Evolutionary conservation across 1,284 basidiomycete genomes (phyloP).

Genomic region (Anthracocystis walkeri): DNA sequence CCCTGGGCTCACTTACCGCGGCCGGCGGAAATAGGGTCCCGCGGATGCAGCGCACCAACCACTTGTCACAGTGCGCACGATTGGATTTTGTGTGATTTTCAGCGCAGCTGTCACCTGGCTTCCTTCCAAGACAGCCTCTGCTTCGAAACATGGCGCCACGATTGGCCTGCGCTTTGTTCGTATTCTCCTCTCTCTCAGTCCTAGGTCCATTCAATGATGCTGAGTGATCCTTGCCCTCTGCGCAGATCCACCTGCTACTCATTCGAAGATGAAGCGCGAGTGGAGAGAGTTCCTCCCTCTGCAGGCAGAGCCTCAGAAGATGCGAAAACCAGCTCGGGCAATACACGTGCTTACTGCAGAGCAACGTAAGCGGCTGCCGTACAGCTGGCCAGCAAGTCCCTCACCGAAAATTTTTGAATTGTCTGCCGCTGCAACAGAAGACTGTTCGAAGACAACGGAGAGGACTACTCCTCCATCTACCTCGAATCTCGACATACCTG

Average conservation of each 20-base stretch:
- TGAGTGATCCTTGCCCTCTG: not conserved
- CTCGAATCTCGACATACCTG: not conserved
- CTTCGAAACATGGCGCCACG: not conserved
- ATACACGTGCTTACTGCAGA: not conserved
- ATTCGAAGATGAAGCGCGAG: slow-evolving; percentile 3
- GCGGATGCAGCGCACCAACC: slow-evolving; percentile 6
- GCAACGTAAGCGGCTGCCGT: not conserved
- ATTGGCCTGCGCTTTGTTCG: not conserved
- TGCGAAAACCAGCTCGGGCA: not conserved
- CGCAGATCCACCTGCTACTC: slow-evolving; percentile 1
- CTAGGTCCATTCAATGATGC: not conserved
- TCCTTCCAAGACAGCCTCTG: slow-evolving; percentile 2
- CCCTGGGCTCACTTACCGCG: not conserved
- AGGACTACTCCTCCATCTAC: too few relatives aligned
- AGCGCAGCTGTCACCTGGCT: not conserved
- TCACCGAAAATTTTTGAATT: not conserved
- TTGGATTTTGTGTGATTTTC: slow-evolving; percentile 1
- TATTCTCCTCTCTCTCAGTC: not conserved
- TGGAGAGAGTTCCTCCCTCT: not conserved
- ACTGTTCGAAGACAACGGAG: not conserved
- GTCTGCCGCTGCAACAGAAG: not conserved
- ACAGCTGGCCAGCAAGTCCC: not conserved
- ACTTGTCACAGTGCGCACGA: not conserved
- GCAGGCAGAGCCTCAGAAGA: not conserved
- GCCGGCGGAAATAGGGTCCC: slow-evolving; percentile 2